Conservation (phyloP, 2,329 filamentous ascomycete species). For the Paraphaeosphaeria minitans region DNA sequence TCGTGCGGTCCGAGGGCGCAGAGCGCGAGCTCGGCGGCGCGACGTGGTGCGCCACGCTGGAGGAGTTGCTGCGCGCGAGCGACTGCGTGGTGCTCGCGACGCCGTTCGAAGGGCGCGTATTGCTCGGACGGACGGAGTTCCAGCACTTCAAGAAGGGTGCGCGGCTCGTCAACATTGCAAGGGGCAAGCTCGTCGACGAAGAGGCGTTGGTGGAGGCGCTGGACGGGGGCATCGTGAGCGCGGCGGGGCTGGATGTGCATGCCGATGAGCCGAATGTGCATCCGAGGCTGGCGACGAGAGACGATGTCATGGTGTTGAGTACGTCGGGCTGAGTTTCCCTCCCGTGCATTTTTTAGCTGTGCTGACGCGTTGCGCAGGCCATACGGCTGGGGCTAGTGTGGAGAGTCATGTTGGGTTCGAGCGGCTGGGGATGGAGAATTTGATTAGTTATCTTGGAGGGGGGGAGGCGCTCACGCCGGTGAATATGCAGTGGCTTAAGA, state of each 20-base stretch:
- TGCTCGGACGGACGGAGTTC: conserved; percentile 59
- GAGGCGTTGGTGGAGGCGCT: conserved; percentile 65
- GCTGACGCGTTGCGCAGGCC: conserved; percentile 32
- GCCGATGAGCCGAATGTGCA: conserved; percentile 63
- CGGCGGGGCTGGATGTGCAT: conserved; percentile 69
- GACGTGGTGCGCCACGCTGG: conserved; percentile 58
- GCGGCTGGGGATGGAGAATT: conserved; percentile 69
- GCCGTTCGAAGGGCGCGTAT: conserved; percentile 56
- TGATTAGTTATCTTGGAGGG: conserved; percentile 63
- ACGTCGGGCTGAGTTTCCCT: background rate
- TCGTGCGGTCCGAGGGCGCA: conserved; percentile 55
- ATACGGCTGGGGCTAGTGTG: conserved; percentile 70
- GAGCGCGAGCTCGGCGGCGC: conserved; percentile 55
- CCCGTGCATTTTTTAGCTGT: background rate
- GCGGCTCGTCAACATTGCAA: conserved; percentile 69
- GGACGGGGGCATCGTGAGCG: conserved; percentile 55
- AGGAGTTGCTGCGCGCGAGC: conserved; percentile 56
- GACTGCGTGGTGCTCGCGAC: conserved; percentile 69
- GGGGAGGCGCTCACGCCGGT: conserved; percentile 64
- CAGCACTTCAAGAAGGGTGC: conserved; percentile 59
- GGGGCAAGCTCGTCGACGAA: conserved; percentile 69
- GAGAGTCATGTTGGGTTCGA: conserved; percentile 71
- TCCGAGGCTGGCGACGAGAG: conserved; percentile 50
- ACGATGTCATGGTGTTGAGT: conserved; percentile 64
- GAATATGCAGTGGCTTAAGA: conserved; percentile 61